Percentiles rank a stretch among this genome's conserved stretches.
phyloP scores from a whole-genome alignment of 2,329 filamentous ascomycete genomes.

The Colletotrichum gigasporum region DNA sequence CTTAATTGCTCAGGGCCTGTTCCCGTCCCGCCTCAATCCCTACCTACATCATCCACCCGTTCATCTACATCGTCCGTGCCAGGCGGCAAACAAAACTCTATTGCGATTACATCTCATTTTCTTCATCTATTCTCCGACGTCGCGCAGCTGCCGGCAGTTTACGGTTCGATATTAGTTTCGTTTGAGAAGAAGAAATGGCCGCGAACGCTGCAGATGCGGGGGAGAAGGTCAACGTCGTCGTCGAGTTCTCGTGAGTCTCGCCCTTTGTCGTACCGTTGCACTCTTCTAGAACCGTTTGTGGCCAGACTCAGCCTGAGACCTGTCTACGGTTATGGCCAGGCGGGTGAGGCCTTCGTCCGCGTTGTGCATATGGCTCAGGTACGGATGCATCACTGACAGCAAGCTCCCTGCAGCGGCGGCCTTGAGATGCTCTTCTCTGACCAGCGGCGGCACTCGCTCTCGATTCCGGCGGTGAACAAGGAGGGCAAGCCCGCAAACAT shows the following conservation, averaged over 20 bases:
- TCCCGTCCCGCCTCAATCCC: not conserved
- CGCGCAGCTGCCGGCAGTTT: conserved; percentile 4
- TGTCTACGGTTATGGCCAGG: not conserved
- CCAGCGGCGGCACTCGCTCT: conserved; percentile 76
- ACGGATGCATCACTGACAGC: conserved; percentile 20
- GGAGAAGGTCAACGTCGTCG: conserved; percentile 64
- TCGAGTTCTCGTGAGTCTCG: conserved; percentile 73
- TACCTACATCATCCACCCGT: not conserved
- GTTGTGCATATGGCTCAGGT: conserved; percentile 6
- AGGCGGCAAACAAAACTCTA: conserved; percentile 22
- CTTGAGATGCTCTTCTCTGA: conserved; percentile 94
- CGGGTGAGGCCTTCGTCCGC: conserved; percentile 5
- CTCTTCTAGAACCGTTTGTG: conserved; percentile 1
- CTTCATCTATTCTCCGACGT: conserved; percentile 28
- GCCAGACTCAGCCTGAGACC: not conserved
- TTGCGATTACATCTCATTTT: conserved; percentile 26
- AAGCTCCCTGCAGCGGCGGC: conserved; percentile 71
- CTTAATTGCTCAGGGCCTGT: not conserved
- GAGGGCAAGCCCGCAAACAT: conserved; percentile 73
- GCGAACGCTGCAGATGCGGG: conserved; percentile 25
- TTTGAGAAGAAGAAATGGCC: conserved; percentile 22
- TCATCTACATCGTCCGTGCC: conserved; percentile 20
- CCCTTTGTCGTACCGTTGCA: not conserved
- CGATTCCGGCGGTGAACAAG: conserved; percentile 70
- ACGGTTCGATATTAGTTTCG: not conserved